phyloP scores from a whole-genome alignment of 805 yeast genomes.

The Starmerella davenportii region DNA sequence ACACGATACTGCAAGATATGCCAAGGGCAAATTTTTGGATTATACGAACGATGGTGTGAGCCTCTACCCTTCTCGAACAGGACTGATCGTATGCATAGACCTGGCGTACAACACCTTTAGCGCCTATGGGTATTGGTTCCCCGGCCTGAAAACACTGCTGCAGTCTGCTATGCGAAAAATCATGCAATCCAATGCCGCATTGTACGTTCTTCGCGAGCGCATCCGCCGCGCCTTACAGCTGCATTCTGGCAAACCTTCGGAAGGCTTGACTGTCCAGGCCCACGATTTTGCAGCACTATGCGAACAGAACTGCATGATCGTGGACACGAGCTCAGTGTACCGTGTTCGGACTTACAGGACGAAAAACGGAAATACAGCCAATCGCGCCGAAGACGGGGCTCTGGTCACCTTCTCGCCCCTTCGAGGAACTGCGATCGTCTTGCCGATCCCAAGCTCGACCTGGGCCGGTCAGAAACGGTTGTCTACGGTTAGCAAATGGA shows the following conservation, averaged over 20 bases:
- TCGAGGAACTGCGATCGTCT: slow-evolving; percentile 75
- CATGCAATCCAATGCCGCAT: slow-evolving; percentile 87
- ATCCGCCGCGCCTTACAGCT: slow-evolving; percentile 85
- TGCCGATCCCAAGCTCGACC: slow-evolving; percentile 79
- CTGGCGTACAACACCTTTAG: slow-evolving; percentile 91
- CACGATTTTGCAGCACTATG: slow-evolving; percentile 83
- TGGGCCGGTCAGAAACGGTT: slow-evolving; percentile 95
- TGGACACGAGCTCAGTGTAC: slow-evolving; percentile 89
- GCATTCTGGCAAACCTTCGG: slow-evolving; percentile 85
- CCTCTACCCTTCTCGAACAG: slow-evolving; percentile 83
- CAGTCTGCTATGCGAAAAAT: slow-evolving; percentile 85
- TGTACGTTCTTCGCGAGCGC: slow-evolving; percentile 80
- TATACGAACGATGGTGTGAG: slow-evolving; percentile 77
- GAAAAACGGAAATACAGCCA: slow-evolving; percentile 78
- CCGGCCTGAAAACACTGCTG: slow-evolving; percentile 76
- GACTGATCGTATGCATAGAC: slow-evolving; percentile 78
- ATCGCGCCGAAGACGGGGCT: slow-evolving; percentile 87
- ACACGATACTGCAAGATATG: slow-evolving; percentile 86
- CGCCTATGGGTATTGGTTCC: slow-evolving; percentile 95
- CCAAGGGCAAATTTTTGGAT: slow-evolving; percentile 81
- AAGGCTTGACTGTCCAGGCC: slow-evolving; percentile 70
- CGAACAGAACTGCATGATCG: slow-evolving; percentile 57
- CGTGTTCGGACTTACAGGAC: slow-evolving; percentile 84
- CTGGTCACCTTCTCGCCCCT: slow-evolving; percentile 77
- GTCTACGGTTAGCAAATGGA: slow-evolving; percentile 91